phyloP scores from a whole-genome alignment of 176 grass and related monocot genomes.

The Tuctoria greenei region DNA sequence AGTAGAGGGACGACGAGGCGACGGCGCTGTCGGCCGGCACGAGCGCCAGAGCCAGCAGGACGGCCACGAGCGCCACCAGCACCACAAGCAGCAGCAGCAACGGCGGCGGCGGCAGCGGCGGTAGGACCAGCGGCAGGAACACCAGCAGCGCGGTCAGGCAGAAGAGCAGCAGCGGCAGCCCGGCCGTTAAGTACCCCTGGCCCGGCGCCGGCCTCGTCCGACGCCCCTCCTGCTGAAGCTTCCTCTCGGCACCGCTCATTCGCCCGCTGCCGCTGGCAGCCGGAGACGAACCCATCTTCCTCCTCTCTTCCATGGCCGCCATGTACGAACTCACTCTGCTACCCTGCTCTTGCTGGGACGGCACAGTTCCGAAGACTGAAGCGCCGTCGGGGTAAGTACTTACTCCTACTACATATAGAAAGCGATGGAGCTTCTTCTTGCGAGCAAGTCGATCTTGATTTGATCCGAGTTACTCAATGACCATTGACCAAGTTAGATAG shows the following conservation, averaged over 20 bases:
- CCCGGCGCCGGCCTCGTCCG: background rate
- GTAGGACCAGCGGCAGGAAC: conserved; percentile 56
- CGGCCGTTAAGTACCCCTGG: conserved; percentile 46
- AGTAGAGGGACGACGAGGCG: conserved; percentile 28
- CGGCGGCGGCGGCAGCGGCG: conserved; percentile 59
- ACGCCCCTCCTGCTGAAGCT: background rate
- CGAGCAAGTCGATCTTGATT: too few relatives aligned
- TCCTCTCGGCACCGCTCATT: background rate
- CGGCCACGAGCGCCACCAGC: conserved; percentile 53
- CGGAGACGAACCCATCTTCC: background rate
- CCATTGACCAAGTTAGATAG: too few relatives aligned
- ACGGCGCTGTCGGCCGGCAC: conserved; percentile 31
- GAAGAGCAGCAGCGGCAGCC: conserved; percentile 37
- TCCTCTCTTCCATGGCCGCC: background rate
- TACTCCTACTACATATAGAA: too few relatives aligned
- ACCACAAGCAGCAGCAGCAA: conserved; percentile 37
- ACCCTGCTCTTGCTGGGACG: too few relatives aligned
- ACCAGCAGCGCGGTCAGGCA: conserved; percentile 52
- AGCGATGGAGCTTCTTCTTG: too few relatives aligned
- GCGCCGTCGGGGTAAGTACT: too few relatives aligned
- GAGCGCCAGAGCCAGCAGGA: conserved; percentile 53
- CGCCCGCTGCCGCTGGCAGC: background rate
- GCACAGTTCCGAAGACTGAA: too few relatives aligned
- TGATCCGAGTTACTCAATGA: too few relatives aligned
- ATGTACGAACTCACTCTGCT: background rate